Conservation (phyloP, 257 asterid species). For the Solanum sitiens region DNA sequence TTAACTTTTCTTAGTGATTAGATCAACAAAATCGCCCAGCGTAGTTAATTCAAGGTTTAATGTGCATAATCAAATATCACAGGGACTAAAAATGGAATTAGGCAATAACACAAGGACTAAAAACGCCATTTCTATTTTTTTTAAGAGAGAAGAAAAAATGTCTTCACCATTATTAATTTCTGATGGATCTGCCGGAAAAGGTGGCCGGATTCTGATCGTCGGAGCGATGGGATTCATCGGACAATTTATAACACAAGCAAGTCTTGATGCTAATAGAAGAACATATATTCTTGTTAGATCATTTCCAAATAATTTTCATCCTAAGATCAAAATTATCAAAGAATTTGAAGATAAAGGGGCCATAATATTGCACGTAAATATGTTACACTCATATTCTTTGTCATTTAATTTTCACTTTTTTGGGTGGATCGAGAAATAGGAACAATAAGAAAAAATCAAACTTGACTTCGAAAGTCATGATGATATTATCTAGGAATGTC, state of each 20-base stretch:
- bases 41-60: too few relatives aligned
- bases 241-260: conserved; percentile 14
- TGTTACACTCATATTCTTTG: not conserved
- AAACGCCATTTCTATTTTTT: not conserved
- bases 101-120: too few relatives aligned
- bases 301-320: not conserved
- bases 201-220: conserved; percentile 10
- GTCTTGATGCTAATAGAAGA: conserved; percentile 9
- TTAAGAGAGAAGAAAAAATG: not conserved
- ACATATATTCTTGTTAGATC: conserved; percentile 17
- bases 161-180: not conserved
- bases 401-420: not conserved
- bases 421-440: not conserved
- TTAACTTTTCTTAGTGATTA: too few relatives aligned
- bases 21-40: too few relatives aligned
- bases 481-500: not conserved
- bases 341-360: conserved; percentile 21
- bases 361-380: conserved; percentile 10
- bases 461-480: not conserved
- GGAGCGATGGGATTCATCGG: conserved; percentile 29
- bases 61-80: too few relatives aligned
- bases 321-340: conserved; percentile 2
- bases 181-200: not conserved
- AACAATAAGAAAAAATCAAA: not conserved
- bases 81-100: too few relatives aligned